Conservation (phyloP, 305 asterid species). For the Fraxinus dipetala region DNA sequence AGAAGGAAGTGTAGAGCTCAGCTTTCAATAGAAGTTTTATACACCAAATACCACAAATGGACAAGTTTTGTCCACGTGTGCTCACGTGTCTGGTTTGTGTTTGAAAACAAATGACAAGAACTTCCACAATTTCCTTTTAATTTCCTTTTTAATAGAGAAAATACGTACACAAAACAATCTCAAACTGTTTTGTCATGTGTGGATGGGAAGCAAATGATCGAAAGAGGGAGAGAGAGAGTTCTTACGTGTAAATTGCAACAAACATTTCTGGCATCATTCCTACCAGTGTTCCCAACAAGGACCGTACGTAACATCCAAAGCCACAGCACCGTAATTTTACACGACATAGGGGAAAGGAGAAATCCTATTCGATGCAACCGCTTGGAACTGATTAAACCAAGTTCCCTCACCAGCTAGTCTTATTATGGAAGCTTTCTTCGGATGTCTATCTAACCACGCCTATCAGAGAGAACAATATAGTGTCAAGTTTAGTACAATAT, state of each 20-base stretch:
- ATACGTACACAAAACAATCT: background rate
- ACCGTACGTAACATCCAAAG: conserved; percentile 58
- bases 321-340: conserved; percentile 70
- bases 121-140: background rate
- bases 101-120: background rate
- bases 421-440: conserved; percentile 63
- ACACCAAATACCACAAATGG: background rate
- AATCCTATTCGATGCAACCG: conserved; percentile 59
- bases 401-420: conserved; percentile 72
- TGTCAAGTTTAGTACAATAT: background rate
- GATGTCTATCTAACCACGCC: conserved; percentile 61
- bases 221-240: conserved; percentile 17
- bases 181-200: background rate
- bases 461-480: conserved; percentile 13
- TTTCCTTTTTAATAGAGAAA: background rate
- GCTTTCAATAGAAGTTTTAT: background rate
- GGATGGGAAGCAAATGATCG: background rate
- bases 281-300: conserved; percentile 60
- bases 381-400: conserved; percentile 61
- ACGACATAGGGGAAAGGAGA: conserved; percentile 66
- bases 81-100: background rate
- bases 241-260: conserved; percentile 74
- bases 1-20: background rate
- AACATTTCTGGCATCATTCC: conserved; percentile 72
- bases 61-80: background rate